Base-by-base conservation (phyloP, 2,329 filamentous ascomycete genomes). In the Fusarium torreyae region DNA sequence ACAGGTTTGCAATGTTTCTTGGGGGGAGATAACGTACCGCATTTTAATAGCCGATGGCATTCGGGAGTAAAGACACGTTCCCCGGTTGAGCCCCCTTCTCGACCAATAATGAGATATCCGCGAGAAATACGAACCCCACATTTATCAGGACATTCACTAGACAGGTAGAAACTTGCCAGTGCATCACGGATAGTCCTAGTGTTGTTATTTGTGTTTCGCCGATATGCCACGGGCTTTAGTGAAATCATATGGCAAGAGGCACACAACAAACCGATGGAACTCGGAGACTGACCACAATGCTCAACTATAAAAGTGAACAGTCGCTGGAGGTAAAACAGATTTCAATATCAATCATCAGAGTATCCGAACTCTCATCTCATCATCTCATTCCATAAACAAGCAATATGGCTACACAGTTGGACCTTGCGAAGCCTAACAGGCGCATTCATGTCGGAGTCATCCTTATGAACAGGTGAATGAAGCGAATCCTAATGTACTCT, bases 391-490 rank as follows among this genome's bases (percentile, higher is more conserved):
- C 14, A 38, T 9, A 3, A 44, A 43, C 11, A 13, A 9, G 3
- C 49, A 57, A 24, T 5, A 66, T 66, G 63, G n/a, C 55, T 7
- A 14, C 11, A 1, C 5, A 33, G 8, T 22, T 66, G 9, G 31
- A 66, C 13, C 63, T 66, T 5, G 33, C 63, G 10, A 66, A 57
- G 15, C 63, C 63, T 2, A 33, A 56, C 13, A 50, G 63, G 20
- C 10, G 22, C 8, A 68, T 73, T 8, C 70, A 60, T 1, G 60
- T 65, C 5, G 70, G 70, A 14, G 57, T 71, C 33, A 48, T 73
- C 24, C n/a, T 73, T 20, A 57, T 70, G 48, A 44, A 57, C 9
- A 54, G 58, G 70, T 59, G 7, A 51, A 52, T 48, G 9, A 8
- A 15, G 3, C 6, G 1, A 31, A 3, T 38, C 22, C 14, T n/a